Percentiles rank a stretch among this genome's conserved stretches.
phyloP scores from a whole-genome alignment of 2,329 filamentous ascomycete species.

The Chaetomiaceae sp. region DNA sequence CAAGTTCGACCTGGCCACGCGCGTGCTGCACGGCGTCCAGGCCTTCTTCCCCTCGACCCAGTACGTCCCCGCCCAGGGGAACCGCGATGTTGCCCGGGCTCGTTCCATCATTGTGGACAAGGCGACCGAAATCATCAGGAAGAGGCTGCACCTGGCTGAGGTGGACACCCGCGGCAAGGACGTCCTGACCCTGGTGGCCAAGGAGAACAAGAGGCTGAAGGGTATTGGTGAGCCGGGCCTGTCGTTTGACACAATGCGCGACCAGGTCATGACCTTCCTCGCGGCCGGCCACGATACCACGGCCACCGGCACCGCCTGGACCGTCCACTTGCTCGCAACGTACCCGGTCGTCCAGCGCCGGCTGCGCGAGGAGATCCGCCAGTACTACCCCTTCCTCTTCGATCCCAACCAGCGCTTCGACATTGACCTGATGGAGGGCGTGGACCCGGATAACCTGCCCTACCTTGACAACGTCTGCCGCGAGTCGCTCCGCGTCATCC shows the following conservation, averaged over 20 bases:
- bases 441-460: constrained; percentile 35
- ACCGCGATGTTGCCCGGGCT: constrained; percentile 31
- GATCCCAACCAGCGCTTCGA: constrained; percentile 29
- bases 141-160: constrained; percentile 31
- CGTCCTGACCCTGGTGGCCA: constrained; percentile 32
- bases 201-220: constrained; percentile 20
- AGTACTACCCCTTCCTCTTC: constrained; percentile 32
- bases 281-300: constrained; percentile 32
- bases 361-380: constrained; percentile 25
- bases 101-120: constrained; percentile 32
- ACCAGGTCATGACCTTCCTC: constrained; percentile 31
- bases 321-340: constrained; percentile 23
- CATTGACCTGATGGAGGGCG: constrained; percentile 24
- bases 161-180: constrained; percentile 30
- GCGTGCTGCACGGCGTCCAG: constrained; percentile 36
- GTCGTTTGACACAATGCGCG: constrained; percentile 32
- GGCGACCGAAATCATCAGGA: constrained; percentile 32
- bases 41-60: constrained; percentile 36
- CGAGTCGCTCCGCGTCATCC: constrained; percentile 40
- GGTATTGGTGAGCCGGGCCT: constrained; percentile 30
- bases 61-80: constrained; percentile 34
- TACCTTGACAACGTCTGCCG: constrained; percentile 42
- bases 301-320: constrained; percentile 27
- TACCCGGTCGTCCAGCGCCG: constrained; percentile 22
- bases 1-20: constrained; percentile 33